Evolutionary conservation across 768 basidiomycete species (phyloP).

Genomic region (Russula ochroleuca): DNA sequence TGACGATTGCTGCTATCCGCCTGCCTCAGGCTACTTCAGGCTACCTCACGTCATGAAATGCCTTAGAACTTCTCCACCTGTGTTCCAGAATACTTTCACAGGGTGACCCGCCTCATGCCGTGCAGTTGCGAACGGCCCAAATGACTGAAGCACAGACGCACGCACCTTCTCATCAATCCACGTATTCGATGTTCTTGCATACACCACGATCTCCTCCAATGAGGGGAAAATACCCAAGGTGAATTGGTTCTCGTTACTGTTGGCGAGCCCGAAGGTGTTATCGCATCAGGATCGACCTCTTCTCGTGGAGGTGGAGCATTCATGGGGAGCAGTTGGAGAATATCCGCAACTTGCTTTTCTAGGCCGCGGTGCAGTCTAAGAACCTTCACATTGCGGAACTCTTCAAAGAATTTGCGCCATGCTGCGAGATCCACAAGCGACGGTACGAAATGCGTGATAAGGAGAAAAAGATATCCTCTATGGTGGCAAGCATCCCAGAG

Average conservation of each 20-base stretch:
- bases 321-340: background rate
- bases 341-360: no score
- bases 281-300: background rate
- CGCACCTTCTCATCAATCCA: background rate
- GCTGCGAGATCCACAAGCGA: no score
- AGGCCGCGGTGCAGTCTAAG: background rate
- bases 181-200: accelerated
- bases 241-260: background rate
- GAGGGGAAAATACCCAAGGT: background rate
- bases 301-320: background rate
- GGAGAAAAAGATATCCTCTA: background rate
- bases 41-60: no score
- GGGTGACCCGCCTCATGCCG: background rate
- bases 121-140: background rate
- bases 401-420: no score
- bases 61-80: background rate
- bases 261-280: background rate
- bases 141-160: background rate
- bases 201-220: background rate
- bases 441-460: no score
- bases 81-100: background rate
- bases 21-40: no score
- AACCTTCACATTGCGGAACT: background rate
- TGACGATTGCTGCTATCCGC: no score
- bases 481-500: background rate